phyloP scores from a whole-genome alignment of 2,329 filamentous ascomycete species.

The Thielaviopsis populi region DNA sequence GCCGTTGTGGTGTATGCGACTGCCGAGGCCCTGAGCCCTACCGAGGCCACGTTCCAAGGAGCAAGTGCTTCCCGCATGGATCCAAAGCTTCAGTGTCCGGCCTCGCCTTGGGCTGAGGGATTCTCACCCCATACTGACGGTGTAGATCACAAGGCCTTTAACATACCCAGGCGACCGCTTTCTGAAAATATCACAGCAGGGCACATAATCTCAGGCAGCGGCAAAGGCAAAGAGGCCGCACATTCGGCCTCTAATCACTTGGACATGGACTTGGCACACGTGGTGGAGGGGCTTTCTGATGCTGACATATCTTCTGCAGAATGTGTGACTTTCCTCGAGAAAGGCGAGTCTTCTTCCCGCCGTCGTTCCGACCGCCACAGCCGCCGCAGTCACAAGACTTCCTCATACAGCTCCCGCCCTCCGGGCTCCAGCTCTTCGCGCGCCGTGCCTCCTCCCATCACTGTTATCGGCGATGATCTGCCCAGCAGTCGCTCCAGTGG shows the following conservation, averaged over 20 bases:
- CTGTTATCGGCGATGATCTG: constrained; percentile 9
- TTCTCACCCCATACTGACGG: constrained; percentile 12
- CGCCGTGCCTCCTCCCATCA: background rate
- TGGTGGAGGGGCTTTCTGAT: constrained; percentile 10
- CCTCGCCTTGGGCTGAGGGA: constrained; percentile 15
- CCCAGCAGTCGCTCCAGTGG: constrained; percentile 11
- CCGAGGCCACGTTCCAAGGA: constrained; percentile 18
- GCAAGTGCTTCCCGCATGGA: background rate
- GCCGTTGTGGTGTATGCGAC: constrained; percentile 40
- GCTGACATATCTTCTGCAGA: constrained; percentile 16
- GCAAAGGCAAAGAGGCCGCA: background rate
- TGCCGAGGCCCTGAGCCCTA: constrained; percentile 32
- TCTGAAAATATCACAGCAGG: background rate
- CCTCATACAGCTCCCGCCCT: constrained; percentile 2
- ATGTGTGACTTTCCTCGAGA: constrained; percentile 9
- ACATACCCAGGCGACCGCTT: background rate
- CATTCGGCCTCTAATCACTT: background rate
- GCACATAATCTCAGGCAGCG: background rate
- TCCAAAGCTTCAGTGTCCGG: constrained; percentile 11
- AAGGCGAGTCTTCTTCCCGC: background rate
- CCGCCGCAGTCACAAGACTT: constrained; percentile 6
- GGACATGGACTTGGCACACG: constrained; percentile 9
- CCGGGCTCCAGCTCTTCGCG: background rate
- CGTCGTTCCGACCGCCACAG: constrained; percentile 5
- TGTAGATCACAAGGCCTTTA: background rate